Conservation (phyloP, 2,329 filamentous ascomycete species). For the Alternaria alternata region DNA sequence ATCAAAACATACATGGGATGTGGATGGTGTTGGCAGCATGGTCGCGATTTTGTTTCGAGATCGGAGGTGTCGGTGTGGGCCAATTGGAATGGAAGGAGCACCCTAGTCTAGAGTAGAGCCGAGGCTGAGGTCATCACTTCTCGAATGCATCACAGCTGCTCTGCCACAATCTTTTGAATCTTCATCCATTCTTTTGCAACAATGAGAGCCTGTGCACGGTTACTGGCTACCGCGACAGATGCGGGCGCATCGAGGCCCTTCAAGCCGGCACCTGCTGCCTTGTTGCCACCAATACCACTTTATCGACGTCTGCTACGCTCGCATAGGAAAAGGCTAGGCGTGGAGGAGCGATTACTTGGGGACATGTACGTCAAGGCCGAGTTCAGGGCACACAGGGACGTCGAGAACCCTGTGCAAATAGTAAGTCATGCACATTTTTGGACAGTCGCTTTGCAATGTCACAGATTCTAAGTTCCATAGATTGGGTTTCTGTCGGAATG, state of each 20-base stretch:
- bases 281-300: constrained; percentile 86
- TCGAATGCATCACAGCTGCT: constrained; percentile 22
- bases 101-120: constrained; percentile 22
- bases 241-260: constrained; percentile 46
- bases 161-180: constrained; percentile 1
- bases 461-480: constrained; percentile 56
- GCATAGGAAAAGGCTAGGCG: constrained; percentile 79
- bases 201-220: constrained; percentile 43
- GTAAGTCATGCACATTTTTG: constrained; percentile 61
- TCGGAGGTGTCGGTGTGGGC: constrained; percentile 23
- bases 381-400: constrained; percentile 81
- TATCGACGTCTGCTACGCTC: constrained; percentile 88
- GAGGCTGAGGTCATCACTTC: constrained; percentile 39
- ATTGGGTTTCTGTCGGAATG: constrained; percentile 96
- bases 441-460: neutral
- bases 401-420: constrained; percentile 92
- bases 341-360: constrained; percentile 79
- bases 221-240: constrained; percentile 48
- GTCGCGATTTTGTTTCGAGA: constrained; percentile 21
- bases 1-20: constrained; percentile 87
- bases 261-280: constrained; percentile 64
- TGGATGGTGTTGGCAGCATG: constrained; percentile 95
- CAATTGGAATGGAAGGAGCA: constrained; percentile 33
- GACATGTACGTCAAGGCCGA: constrained; percentile 94
- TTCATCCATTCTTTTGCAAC: constrained; percentile 5